Conservation (phyloP, 257 asterid genomes). For the Solanum appendiculatum region DNA sequence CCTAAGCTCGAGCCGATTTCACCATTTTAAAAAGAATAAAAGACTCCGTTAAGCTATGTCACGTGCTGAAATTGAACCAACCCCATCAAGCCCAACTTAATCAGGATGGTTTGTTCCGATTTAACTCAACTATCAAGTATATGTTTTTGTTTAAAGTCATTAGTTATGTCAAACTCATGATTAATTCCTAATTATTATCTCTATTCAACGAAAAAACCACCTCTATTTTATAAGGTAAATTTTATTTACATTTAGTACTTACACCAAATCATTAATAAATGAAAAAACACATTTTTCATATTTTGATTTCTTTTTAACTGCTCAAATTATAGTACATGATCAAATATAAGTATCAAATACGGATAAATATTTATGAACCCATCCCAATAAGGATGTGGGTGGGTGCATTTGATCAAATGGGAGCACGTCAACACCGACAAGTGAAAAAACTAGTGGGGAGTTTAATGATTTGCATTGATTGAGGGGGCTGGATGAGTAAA, state of each 20-base stretch:
- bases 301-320: too few species aligned
- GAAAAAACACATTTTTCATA: too few species aligned
- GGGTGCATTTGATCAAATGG: background rate
- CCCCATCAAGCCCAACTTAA: background rate
- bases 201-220: too few species aligned
- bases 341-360: background rate
- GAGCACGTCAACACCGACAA: constrained; percentile 45
- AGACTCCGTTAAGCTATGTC: background rate
- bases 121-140: background rate
- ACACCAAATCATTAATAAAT: too few species aligned
- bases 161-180: too few species aligned
- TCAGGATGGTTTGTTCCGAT: background rate
- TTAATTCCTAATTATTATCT: too few species aligned
- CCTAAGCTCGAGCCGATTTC: background rate
- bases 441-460: background rate
- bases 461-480: constrained; percentile 33
- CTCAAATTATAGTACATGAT: too few species aligned
- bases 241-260: too few species aligned
- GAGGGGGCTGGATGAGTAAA: constrained; percentile 4
- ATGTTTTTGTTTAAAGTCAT: too few species aligned
- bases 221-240: too few species aligned
- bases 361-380: background rate
- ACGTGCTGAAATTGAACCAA: background rate
- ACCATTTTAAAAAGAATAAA: background rate
- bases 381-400: background rate